Evolutionary conservation across 2,329 filamentous ascomycete genomes (phyloP).

Genomic region (Stachybotrys elegans): DNA sequence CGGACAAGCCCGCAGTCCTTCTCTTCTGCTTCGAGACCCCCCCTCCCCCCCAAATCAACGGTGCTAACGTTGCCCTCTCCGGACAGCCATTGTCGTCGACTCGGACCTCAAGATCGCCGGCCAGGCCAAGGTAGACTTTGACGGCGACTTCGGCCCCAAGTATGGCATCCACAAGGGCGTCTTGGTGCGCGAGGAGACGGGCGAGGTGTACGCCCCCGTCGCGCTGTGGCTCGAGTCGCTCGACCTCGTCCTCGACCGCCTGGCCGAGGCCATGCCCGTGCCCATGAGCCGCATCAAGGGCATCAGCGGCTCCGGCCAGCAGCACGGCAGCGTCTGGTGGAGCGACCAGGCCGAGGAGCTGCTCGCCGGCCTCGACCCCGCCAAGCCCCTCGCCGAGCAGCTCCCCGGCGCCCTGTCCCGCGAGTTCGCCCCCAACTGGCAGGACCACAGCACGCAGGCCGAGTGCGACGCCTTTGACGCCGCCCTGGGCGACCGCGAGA

Average conservation of each 20-base stretch:
- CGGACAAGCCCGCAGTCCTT: slow-evolving; percentile 1
- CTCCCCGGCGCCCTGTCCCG: slow-evolving; percentile 71
- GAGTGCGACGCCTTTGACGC: slow-evolving; percentile 88
- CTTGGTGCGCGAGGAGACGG: slow-evolving; percentile 70
- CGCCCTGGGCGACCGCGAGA: slow-evolving; percentile 58
- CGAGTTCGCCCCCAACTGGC: slow-evolving; percentile 92
- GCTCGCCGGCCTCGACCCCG: slow-evolving; percentile 55
- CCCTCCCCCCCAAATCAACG: slow-evolving; percentile 2
- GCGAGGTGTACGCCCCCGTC: slow-evolving; percentile 89
- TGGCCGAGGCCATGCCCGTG: slow-evolving; percentile 57
- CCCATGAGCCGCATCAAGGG: slow-evolving; percentile 73
- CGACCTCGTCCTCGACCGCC: slow-evolving; percentile 72
- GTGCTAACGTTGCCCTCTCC: slow-evolving; percentile 1
- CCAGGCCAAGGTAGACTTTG: slow-evolving; percentile 92
- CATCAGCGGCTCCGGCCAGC: slow-evolving; percentile 89
- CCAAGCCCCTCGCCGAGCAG: slow-evolving; percentile 65
- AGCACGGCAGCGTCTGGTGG: slow-evolving; percentile 98
- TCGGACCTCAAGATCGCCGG: slow-evolving; percentile 75
- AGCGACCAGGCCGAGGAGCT: slow-evolving; percentile 60
- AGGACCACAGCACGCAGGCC: slow-evolving; percentile 88
- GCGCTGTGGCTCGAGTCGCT: slow-evolving; percentile 92
- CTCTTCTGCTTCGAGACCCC: slow-evolving; percentile 4
- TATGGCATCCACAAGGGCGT: slow-evolving; percentile 89
- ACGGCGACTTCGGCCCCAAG: slow-evolving; percentile 67
- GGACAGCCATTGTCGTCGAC: slow-evolving; percentile 71